Base-by-base conservation (phyloP, 805 yeast species). In the Zygotorulaspora florentina region DNA sequence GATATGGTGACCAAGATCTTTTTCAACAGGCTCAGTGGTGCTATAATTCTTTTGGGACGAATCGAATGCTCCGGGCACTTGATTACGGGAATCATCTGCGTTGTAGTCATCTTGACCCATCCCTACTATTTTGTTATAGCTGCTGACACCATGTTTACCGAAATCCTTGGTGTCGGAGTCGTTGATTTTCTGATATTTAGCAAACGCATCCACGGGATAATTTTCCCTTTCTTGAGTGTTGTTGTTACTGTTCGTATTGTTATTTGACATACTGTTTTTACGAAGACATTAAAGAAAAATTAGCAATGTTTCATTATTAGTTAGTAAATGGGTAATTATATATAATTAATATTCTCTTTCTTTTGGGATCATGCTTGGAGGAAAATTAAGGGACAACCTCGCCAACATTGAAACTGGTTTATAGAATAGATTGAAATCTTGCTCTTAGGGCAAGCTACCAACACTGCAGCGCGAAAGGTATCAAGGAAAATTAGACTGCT, bases 61-160 rank as follows among this genome's bases (percentile, higher is more conserved):
- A 15, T 46, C 43, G 12, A 31, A 42, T 13, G 49, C 37, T 8
- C 46, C 49, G 3, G 49, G 49, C 16, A 33, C 15, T 15, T 30
- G 35, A 13, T 33, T 27, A 8, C 16, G 33, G 2, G 17, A 10
- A n/a, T 45, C 42, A 3, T 37, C 40, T n/a, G n/a, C n/a, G n/a
- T n/a, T n/a, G 31, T 49, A 48, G 34, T 39, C 45, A 18, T 40
- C 52, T 29, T 52, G 56, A 12, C 56, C 56, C 25, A 45, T 50
- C 9, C 54, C 54, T 20, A 52, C 29, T 3, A 50, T 43, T 18
- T 42, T 38, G 25, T 37, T 42, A 17, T 45, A 48, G 27, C 46
- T 41, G 11, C 25, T 36, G 8, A 35, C 39, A 18, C 45, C 26
- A 18, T 48, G 49, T 33, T 45, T 35, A 9, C 52, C 46, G 7